Evolutionary conservation across 73 alveolate species (phyloP), one percentile per base, ranked within the genome.

Genomic region (Paramecium pentaurelia): DNA sequence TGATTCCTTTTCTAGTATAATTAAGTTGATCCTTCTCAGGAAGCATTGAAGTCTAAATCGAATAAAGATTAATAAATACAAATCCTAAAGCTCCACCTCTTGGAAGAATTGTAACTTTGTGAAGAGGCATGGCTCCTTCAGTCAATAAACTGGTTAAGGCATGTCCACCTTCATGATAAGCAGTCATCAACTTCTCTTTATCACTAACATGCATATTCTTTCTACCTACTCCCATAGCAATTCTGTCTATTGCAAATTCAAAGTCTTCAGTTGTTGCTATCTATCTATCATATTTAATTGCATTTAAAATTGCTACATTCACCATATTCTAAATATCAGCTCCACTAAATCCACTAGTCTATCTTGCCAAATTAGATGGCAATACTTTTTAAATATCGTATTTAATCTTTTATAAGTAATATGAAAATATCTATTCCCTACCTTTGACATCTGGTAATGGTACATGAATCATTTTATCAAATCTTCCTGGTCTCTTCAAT

Each of bases 391-490:
- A 95, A 16, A 59, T 28, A 51, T 86, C 93, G 40, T 68, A 60
- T 58, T 95, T 71, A 25, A 96, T 92, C 51, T 91, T 94, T 6
- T 47, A 71, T 51, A 96, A 60, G 58, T 95, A 96, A 42, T 92
- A 86, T 5, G 94, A 94, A 59, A 97, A 93, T 58, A 97, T 97
- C 42, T 93, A 94, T 87, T 95, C 93, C 87, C 99, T 95, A 6
- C 99, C 99, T 40, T 96, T 96, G 38, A 95, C 92, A 95, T 97
- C 99, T 22, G 99, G 99, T 18, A 95, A 92, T 2, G 98, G 98
- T 0, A 97, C 96, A 86, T 95, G 97, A 40, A 97, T 92, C 60
- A 94, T 91, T 95, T 96, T 96, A 92, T 97, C 99, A 86, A 97
- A 97, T 64, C 99, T 60, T 28, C 99, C 99, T 58, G 99, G 98